Evolutionary conservation across 2,329 filamentous ascomycete genomes (phyloP).

Genomic region (Dactylella cylindrospora): DNA sequence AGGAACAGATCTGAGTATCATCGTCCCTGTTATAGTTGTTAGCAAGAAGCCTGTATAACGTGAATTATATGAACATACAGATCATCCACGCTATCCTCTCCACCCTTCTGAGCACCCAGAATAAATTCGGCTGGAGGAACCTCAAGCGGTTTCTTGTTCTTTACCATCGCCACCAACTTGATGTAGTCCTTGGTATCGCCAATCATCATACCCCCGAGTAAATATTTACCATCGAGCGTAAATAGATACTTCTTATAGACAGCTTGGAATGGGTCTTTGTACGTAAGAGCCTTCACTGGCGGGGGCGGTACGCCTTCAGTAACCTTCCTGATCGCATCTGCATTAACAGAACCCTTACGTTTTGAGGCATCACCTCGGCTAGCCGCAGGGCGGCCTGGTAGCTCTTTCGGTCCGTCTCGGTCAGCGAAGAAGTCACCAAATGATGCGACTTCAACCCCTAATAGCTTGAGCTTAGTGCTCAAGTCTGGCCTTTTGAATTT

Average conservation of each 20-base stretch:
- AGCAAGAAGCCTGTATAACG: not conserved
- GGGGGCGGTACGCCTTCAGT: conserved; percentile 48
- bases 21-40: conserved; percentile 59
- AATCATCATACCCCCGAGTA: conserved; percentile 97
- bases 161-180: conserved; percentile 84
- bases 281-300: conserved; percentile 78
- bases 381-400: conserved; percentile 57
- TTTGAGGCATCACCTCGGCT: conserved; percentile 9
- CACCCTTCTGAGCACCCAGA: conserved; percentile 71
- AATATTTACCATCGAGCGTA: conserved; percentile 82
- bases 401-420: conserved; percentile 72
- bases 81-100: conserved; percentile 69
- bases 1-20: conserved; percentile 87
- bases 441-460: conserved; percentile 87
- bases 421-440: conserved; percentile 95
- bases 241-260: conserved; percentile 95
- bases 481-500: conserved; percentile 81
- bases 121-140: conserved; percentile 80
- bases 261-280: conserved; percentile 82
- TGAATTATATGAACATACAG: conserved; percentile 55
- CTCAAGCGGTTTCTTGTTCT: conserved; percentile 76
- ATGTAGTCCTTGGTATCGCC: conserved; percentile 88
- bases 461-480: conserved; percentile 85
- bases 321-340: conserved; percentile 5
- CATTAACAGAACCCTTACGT: conserved; percentile 8